phyloP scores from a whole-genome alignment of 2,329 filamentous ascomycete species.

The Trichoderma harzianum region DNA sequence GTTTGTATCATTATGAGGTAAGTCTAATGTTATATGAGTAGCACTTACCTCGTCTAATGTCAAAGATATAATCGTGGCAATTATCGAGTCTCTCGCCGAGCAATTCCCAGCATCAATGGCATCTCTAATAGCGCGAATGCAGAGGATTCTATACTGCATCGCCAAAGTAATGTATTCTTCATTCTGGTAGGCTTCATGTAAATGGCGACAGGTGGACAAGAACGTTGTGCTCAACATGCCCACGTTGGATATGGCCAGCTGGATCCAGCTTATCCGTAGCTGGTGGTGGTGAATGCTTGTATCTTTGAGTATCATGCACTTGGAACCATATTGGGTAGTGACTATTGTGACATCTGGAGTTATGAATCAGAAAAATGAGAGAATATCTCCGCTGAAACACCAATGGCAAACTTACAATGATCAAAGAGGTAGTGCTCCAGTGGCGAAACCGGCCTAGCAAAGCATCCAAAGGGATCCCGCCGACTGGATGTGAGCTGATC shows the following conservation, averaged over 20 bases:
- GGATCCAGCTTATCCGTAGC: neutral
- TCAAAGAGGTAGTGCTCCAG: constrained; percentile 4
- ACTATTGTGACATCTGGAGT: neutral
- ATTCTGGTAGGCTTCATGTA: neutral
- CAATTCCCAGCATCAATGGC: neutral
- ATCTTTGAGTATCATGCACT: neutral
- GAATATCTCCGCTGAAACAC: neutral
- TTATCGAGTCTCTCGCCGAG: neutral
- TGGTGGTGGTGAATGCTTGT: neutral
- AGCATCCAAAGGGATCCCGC: neutral
- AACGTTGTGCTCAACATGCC: neutral
- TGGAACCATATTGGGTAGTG: neutral
- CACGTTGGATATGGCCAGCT: neutral
- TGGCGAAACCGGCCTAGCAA: neutral
- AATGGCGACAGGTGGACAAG: neutral
- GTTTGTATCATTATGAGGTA: neutral
- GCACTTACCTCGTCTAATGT: neutral
- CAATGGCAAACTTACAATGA: neutral
- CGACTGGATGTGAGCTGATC: neutral
- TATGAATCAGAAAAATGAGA: neutral
- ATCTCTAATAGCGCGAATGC: neutral
- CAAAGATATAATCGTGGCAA: neutral
- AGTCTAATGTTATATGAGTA: neutral
- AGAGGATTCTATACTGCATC: neutral
- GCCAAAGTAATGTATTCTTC: neutral